Evolutionary conservation across 2,329 filamentous ascomycete genomes (phyloP), one percentile per base, ranked within the genome.

Genomic region (Incumbomyces lentus): DNA sequence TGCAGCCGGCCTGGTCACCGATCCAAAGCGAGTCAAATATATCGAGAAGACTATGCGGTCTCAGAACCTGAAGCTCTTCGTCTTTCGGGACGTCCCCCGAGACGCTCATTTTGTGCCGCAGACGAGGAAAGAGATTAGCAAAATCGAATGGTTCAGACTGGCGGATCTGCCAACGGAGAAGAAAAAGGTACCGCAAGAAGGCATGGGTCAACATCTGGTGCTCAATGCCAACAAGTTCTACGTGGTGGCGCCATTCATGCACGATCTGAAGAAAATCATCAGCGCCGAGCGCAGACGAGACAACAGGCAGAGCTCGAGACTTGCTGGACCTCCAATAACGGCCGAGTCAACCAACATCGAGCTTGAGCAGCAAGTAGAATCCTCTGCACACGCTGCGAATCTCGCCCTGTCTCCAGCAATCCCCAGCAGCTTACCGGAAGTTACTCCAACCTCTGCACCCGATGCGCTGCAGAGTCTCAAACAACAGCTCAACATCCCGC

Each of bases 101-200:
- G 82, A 95, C 58, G 90, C 87, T 1, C 65, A 81, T 50, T 98
- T 98, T 60, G 84, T 90, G 63, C 86, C 93, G 3, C 82, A 82
- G 56, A 96, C 92, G 5, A 76, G 93, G 47, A 96, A 96, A 65
- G 93, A 98, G 64, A 98, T 98, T 60, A 94, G 90, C 66, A 93
- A 87, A 66, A 95, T 98, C 49, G 74, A 86, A 61, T 98, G 92
- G 92, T 95, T 93, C 68, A 86, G 81, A 56, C 71, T 98, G 34
- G 84, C 84, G 0, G 88, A 95, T 50, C 74, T 98, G 19, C 90
- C 92, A 1, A 86, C 85, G 0, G 80, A 81, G 46, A 85, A 84
- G 62, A 45, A 38, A 22, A 79, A 74, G 55, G 88, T 83, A 60
- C 74, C 79, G n/a, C 74, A 78, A 38, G 74, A 82, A 42, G 68